Evolutionary conservation across 805 yeast genomes (phyloP).

Genomic region (Ogataea glucozyma): DNA sequence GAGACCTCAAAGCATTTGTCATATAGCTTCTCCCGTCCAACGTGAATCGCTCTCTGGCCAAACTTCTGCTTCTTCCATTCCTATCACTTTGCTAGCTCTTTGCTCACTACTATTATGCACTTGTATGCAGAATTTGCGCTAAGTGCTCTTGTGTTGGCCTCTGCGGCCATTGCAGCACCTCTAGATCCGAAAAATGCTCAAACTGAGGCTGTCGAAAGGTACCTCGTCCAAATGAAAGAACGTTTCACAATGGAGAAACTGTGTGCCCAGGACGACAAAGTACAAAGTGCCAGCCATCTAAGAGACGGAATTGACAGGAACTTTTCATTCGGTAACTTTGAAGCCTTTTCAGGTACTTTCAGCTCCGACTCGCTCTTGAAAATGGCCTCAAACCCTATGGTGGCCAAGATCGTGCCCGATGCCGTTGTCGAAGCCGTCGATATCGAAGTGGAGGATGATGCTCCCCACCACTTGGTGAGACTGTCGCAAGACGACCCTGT

Average conservation of each 20-base stretch:
- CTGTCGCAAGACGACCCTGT: slow-evolving; percentile 50
- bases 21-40: too few relatives aligned
- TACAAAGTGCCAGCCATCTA: slow-evolving; percentile 41
- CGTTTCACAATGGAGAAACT: slow-evolving; percentile 51
- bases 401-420: slow-evolving; percentile 72
- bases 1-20: too few relatives aligned
- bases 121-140: not conserved
- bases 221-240: slow-evolving; percentile 53
- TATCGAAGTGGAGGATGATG: slow-evolving; percentile 39
- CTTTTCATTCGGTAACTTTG: slow-evolving; percentile 68
- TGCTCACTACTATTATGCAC: not conserved
- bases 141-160: not conserved
- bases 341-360: slow-evolving; percentile 68
- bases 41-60: too few relatives aligned
- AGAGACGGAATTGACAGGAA: slow-evolving; percentile 49
- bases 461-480: slow-evolving; percentile 58
- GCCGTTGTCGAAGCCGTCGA: slow-evolving; percentile 58
- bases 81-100: slow-evolving; percentile 7
- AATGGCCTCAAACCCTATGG: slow-evolving; percentile 57
- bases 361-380: slow-evolving; percentile 47
- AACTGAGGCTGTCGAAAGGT: slow-evolving; percentile 29
- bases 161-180: slow-evolving; percentile 9
- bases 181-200: slow-evolving; percentile 3
- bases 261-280: slow-evolving; percentile 43
- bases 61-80: not conserved